Conservation (phyloP, 179 eudicot genomes). For the Beta corolliflora region DNA sequence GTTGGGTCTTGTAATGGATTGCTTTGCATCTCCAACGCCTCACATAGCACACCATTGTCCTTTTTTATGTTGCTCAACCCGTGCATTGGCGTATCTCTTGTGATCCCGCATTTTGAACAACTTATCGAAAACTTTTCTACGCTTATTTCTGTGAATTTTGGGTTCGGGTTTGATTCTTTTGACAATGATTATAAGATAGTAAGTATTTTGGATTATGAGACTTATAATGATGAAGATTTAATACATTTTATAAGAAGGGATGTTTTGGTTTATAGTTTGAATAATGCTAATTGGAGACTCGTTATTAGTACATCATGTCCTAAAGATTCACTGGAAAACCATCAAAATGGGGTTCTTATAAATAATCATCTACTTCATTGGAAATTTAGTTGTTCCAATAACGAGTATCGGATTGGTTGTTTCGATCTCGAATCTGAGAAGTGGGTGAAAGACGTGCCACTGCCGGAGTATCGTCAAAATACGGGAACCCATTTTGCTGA, state of each 20-base stretch:
- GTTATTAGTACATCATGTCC: not conserved
- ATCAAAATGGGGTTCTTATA: not conserved
- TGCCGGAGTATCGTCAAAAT: not conserved
- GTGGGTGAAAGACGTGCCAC: conserved; percentile 9
- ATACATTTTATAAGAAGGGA: not conserved
- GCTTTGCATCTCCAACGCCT: too few species aligned
- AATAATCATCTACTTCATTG: conserved; percentile 16
- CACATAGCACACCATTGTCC: too few species aligned
- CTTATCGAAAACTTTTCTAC: too few species aligned
- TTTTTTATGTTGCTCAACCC: too few species aligned
- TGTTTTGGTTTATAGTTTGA: conserved; percentile 11
- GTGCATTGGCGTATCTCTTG: too few species aligned
- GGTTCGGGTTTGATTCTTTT: conserved; percentile 18
- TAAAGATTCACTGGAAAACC: not conserved
- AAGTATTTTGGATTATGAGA: not conserved
- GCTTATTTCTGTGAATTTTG: not conserved
- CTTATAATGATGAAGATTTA: too few species aligned
- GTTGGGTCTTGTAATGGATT: too few species aligned
- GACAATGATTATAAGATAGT: conserved; percentile 23
- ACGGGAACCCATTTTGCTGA: too few species aligned
- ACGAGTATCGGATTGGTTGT: not conserved
- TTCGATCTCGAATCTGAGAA: conserved; percentile 1
- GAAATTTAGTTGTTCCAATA: not conserved
- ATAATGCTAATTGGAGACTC: not conserved
- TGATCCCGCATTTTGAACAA: too few species aligned